Evolutionary conservation across 2,329 filamentous ascomycete genomes (phyloP), one percentile per base, ranked within the genome.

Genomic region (Coccinonectria pachysandricola): DNA sequence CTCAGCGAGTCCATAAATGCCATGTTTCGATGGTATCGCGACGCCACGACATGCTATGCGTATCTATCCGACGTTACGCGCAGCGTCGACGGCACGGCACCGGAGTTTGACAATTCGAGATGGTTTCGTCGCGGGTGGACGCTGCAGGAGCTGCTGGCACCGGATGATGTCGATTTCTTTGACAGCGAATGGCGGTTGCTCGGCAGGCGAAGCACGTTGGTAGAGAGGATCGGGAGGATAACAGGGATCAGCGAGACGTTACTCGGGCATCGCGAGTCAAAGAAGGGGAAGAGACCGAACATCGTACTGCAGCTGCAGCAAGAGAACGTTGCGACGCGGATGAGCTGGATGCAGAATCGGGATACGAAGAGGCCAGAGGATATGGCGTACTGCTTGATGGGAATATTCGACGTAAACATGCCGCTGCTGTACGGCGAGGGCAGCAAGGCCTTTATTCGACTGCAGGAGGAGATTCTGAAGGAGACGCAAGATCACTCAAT

Each of bases 371-470:
- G 47, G 7, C 9, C 22, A 16, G 45, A 56, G 19, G 53, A 58
- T 31, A 33, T 40, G 20, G 53, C 54, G 1, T 57, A 57, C 28
- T 50, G 45, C 15, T 26, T 57, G 15, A 32, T 57, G 17, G 54
- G 54, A 1, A 34, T 57, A 3, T 57, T 54, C 13, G 43, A 37
- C 17, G 41, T 58, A 4, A 49, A 49, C 14, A 56, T 58, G 50
- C 45, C 50, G 5, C 35, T 56, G 12, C 34, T 56, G 1, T 57
- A 55, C 11, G 54, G 54, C 2, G 54, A 57, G 19, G 51, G 53
- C n/a, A 25, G 14, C 15, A 45, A 36, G 19, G 51, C 54, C 7
- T 57, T 54, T 25, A 26, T 43, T 6, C 41, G 54, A 13, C 34
- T 57, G 2, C 52, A 57, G 28, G 40, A 54, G 23, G 51, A 55